These are phyloP conservation scores for Rhynchospora tenuis DNA, from an alignment of 176 grass and related monocot genomes.

Conservation along the genomic window DNA sequence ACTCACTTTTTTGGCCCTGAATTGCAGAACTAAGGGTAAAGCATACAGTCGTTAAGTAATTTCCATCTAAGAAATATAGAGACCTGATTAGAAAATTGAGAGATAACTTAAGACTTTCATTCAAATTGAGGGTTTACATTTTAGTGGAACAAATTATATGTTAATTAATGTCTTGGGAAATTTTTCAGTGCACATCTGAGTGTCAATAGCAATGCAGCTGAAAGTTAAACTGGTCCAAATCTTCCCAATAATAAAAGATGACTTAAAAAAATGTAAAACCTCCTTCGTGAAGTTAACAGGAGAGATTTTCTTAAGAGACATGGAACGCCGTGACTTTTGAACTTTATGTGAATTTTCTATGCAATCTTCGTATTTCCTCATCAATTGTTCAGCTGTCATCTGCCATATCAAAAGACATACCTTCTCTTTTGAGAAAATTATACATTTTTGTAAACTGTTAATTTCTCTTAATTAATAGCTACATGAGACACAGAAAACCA, in stretches of 20 bases:
- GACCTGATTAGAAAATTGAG: background rate
- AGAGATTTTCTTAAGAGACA: constrained; percentile 56
- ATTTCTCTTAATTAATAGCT: background rate
- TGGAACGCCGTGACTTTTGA: constrained; percentile 52
- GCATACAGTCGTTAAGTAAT: background rate
- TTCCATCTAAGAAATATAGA: background rate
- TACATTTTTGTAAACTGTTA: background rate
- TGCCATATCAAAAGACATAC: constrained; percentile 19
- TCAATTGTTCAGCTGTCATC: constrained; percentile 79
- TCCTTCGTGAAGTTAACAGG: constrained; percentile 58
- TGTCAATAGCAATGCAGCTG: background rate
- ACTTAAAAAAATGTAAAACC: constrained; percentile 3
- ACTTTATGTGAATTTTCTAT: constrained; percentile 49
- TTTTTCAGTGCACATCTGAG: background rate
- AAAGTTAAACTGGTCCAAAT: background rate
- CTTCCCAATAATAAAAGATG: background rate
- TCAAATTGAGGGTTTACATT: background rate
- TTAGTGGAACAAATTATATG: background rate
- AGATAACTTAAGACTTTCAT: background rate
- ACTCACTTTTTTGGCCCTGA: background rate
- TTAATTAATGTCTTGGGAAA: background rate
- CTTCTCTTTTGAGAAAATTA: background rate
- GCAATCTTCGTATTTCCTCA: constrained; percentile 66
- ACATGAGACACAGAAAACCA: background rate
- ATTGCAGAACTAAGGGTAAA: background rate